Evolutionary conservation across 768 basidiomycete genomes (phyloP), one percentile per base, ranked within the genome.

Genomic region (Tephrocybe sp.): DNA sequence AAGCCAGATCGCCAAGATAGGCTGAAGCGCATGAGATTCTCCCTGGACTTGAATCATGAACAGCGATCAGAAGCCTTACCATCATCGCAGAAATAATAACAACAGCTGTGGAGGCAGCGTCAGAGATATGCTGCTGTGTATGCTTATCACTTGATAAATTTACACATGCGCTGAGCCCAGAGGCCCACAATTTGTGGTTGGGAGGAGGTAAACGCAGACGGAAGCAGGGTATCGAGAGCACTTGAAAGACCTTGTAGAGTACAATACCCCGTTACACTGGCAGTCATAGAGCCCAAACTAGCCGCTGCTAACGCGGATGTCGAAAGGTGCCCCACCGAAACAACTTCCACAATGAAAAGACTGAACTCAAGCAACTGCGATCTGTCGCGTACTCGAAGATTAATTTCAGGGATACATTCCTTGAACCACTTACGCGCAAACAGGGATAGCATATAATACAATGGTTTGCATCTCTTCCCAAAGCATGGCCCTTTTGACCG

Each of bases 321-420:
- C 0, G 92, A 93, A 11, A 97, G 68, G 66, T 97, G 95, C 0
- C 95, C 95, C 20, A 96, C 88, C n/a, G 86, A 86, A 34, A 98
- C 67, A 38, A 96, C 90, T 15, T 90, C 86, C 2, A 86, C 87
- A 20, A 96, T 73, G 40, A 91, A 78, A 25, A 98, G 80, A 6
- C 88, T 90, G 66, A 88, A 93, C 64, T 98, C 95, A 28, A 91
- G 77, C 18, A 92, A 39, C 53, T 90, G 85, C 2, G 90, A 85
- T 14, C 90, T 90, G 44, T 39, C 17, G 14, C 34, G 42, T 32
- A 11, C 1, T 46, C 17, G 17, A 40, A n/a, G n/a, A n/a, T n/a
- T n/a, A n/a, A n/a, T n/a, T n/a, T n/a, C n/a, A n/a, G n/a, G n/a
- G n/a, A n/a, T n/a, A n/a, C n/a, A n/a, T n/a, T n/a, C n/a, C n/a